phyloP scores from a whole-genome alignment of 2,329 filamentous ascomycete species.

The Botryotinia calthae region DNA sequence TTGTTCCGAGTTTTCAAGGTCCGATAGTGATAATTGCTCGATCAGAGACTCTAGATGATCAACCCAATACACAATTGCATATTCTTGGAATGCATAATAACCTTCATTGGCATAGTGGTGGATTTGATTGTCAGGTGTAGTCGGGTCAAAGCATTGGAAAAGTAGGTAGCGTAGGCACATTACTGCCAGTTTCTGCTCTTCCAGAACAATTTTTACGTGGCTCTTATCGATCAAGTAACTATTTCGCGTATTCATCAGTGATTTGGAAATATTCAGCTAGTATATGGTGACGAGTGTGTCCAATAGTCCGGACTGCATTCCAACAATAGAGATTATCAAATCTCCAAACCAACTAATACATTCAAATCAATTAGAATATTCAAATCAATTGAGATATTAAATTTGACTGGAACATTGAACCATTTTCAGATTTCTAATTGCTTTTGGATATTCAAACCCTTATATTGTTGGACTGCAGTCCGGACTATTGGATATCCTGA shows the following conservation, averaged over 20 bases:
- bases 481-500: no score
- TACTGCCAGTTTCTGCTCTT: slow-evolving; percentile 32
- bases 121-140: slow-evolving; percentile 8
- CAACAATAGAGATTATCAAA: no score
- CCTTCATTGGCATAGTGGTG: slow-evolving; percentile 21
- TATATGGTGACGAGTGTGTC: no score
- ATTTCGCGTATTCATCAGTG: slow-evolving; percentile 6
- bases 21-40: background rate
- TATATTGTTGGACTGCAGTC: no score
- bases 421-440: no score
- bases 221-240: slow-evolving; percentile 21
- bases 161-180: slow-evolving; percentile 37
- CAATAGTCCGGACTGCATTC: no score
- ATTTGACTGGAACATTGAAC: no score
- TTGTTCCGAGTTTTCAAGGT: slow-evolving; percentile 22
- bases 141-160: slow-evolving; percentile 32
- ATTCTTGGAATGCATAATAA: slow-evolving; percentile 36
- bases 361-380: no score
- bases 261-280: background rate
- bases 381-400: no score
- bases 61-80: slow-evolving; percentile 36
- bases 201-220: slow-evolving; percentile 19
- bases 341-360: no score
- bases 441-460: no score
- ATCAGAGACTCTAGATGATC: slow-evolving; percentile 28